Evolutionary conservation across 768 basidiomycete genomes (phyloP).

Genomic region (Tricholoma furcatifolium): DNA sequence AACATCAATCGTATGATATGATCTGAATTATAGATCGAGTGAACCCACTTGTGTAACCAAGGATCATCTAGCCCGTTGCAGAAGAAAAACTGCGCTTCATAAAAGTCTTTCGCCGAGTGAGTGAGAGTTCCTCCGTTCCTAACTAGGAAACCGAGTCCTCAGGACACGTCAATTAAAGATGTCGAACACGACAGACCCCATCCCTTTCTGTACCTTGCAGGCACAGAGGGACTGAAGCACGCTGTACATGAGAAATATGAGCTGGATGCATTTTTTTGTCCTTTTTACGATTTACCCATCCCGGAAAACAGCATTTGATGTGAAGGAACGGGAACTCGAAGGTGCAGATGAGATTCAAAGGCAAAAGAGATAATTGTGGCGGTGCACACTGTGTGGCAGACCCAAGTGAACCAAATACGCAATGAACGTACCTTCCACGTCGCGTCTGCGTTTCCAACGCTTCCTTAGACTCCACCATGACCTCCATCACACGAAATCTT

Average conservation of each 20-base stretch:
- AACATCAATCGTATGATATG: neutral
- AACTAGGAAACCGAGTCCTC: constrained; percentile 18
- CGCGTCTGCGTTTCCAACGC: neutral
- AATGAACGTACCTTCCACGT: neutral
- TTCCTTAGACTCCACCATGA: constrained; percentile 45
- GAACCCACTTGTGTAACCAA: constrained; percentile 33
- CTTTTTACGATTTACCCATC: constrained; percentile 10
- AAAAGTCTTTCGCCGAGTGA: constrained; percentile 32
- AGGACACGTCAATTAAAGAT: neutral
- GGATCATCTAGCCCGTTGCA: constrained; percentile 35
- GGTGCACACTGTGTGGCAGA: constrained; percentile 5
- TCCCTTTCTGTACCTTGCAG: constrained; percentile 21
- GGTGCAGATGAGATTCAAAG: neutral
- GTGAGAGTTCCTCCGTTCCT: constrained; percentile 35
- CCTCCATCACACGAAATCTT: constrained; percentile 76
- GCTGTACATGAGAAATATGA: constrained; percentile 18
- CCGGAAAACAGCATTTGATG: constrained; percentile 17
- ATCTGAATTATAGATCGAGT: neutral
- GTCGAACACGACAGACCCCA: constrained; percentile 29
- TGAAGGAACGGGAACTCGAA: neutral
- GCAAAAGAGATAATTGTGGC: constrained; percentile 2
- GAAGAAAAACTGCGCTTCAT: constrained; percentile 34
- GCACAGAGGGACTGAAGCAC: constrained; percentile 39
- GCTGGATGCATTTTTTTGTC: neutral
- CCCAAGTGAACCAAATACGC: constrained; percentile 1